Conservation (phyloP, 495 filamentous ascomycete genomes). For the Penicillium steckii region DNA sequence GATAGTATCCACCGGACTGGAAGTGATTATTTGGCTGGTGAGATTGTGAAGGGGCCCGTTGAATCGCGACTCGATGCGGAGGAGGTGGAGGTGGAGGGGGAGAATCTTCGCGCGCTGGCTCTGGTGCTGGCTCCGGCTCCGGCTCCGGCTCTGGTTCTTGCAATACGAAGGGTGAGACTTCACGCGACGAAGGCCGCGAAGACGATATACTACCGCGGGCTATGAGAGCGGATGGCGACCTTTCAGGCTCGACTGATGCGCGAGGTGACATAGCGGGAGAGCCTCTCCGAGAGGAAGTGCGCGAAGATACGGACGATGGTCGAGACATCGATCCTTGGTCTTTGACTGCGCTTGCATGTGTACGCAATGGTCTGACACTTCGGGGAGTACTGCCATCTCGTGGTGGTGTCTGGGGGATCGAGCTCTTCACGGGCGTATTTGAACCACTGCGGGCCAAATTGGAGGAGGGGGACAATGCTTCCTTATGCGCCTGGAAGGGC, state of each 20-base stretch:
- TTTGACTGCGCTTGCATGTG: constrained; percentile 37
- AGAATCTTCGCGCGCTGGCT: constrained; percentile 37
- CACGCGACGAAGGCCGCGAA: constrained; percentile 31
- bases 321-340: constrained; percentile 35
- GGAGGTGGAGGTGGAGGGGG: constrained; percentile 47
- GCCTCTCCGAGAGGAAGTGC: constrained; percentile 28
- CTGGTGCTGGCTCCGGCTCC: constrained; percentile 12
- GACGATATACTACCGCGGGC: constrained; percentile 26
- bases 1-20: no score
- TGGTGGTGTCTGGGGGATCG: constrained; percentile 49
- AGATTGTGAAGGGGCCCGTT: constrained; percentile 15
- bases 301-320: constrained; percentile 28
- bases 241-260: constrained; percentile 24
- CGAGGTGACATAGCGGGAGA: constrained; percentile 30
- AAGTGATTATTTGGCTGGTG: constrained; percentile 10
- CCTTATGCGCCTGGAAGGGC: constrained; percentile 55
- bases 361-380: constrained; percentile 39
- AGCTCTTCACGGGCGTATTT: constrained; percentile 34
- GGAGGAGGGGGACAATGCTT: constrained; percentile 47
- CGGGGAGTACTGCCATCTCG: constrained; percentile 38
- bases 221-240: constrained; percentile 32
- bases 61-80: constrained; percentile 37
- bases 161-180: constrained; percentile 34
- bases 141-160: constrained; percentile 1
- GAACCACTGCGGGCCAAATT: constrained; percentile 30